A percentile compares a stretch with the other conserved stretches of the same genome.
phyloP scores from a whole-genome alignment of 495 filamentous ascomycete genomes.

The Oleoguttula mirabilis region DNA sequence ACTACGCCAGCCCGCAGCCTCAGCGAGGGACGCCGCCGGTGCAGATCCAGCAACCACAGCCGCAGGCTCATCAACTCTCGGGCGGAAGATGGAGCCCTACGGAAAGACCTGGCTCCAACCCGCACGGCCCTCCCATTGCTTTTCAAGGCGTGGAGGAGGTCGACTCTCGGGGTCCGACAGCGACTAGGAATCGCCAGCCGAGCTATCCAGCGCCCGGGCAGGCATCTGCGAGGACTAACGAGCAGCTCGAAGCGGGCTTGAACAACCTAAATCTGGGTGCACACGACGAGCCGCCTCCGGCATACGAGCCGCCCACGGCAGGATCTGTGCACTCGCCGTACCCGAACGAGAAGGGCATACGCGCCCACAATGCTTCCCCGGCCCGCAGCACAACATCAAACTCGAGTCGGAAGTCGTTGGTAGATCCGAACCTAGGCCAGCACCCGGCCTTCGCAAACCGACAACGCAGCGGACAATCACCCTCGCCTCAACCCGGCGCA shows the following conservation, averaged over 20 bases:
- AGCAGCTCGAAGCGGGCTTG: slow-evolving; percentile 72
- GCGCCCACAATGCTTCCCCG: slow-evolving; percentile 44
- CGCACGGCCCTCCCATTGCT: slow-evolving; percentile 82
- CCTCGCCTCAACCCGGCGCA: slow-evolving; percentile 25
- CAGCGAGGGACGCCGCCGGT: slow-evolving; percentile 30
- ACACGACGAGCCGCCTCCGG: slow-evolving; percentile 68
- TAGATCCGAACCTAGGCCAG: slow-evolving; percentile 40
- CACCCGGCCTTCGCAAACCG: slow-evolving; percentile 79
- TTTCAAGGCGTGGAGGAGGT: slow-evolving; percentile 69
- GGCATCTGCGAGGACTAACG: slow-evolving; percentile 33
- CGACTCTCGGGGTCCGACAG: neutral
- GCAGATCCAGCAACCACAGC: slow-evolving; percentile 36
- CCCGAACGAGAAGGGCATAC: slow-evolving; percentile 48
- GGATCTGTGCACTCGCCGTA: slow-evolving; percentile 44
- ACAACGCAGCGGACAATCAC: slow-evolving; percentile 3
- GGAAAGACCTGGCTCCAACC: slow-evolving; percentile 74
- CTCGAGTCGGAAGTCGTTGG: slow-evolving; percentile 1
- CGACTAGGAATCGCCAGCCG: slow-evolving; percentile 25
- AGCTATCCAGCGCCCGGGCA: slow-evolving; percentile 21
- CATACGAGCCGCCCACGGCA: slow-evolving; percentile 56
- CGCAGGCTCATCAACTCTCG: neutral
- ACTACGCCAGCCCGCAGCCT: slow-evolving; percentile 26
- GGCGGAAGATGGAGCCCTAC: slow-evolving; percentile 75
- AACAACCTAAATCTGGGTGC: slow-evolving; percentile 66
- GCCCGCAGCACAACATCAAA: neutral